Evolutionary conservation across 257 asterid species (phyloP), one percentile per base, ranked within the genome.

Genomic region (Buddleja alternifolia): DNA sequence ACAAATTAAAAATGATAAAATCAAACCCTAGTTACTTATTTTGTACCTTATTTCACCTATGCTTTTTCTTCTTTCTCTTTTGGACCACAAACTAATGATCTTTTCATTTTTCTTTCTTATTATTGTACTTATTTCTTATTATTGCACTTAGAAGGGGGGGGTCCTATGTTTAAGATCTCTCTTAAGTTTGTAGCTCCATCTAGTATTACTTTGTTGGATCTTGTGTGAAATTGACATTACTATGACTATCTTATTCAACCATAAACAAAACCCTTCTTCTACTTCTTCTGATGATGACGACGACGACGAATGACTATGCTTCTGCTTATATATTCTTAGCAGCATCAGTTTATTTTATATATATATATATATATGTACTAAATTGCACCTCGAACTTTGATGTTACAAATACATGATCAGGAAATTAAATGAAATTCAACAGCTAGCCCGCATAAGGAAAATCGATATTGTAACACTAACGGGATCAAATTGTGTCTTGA

Each of bases 31-130:
- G 77, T 8, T 61, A 45, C 19, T 17, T 47, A 72, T 59, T 39
- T 21, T 74, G 70, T 60, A 53, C 81, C 73, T 37, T 12, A 19
- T 15, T 58, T 62, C 63, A 63, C 74, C 77, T 57, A 75, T 29
- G 71, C 82, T 42, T 55, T 71, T 62, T 75, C 78, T 75, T 65
- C 66, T 61, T 65, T 47, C 64, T 52, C 51, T 46, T 70, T 52
- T 65, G 92, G 96, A 86, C 96, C 96, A 89, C 96, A 42, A 10
- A 14, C 55, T 0, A 29, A 15, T 37, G 57, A 66, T 69, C 52
- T 63, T 58, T 70, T 53, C 62, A 47, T 67, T 45, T 45, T 51
- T 53, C 20, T 45, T 15, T 16, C 29, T 75, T 19, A 37, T 14
- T n/a, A n/a, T n/a, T n/a, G n/a, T n/a, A n/a, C n/a, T n/a, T n/a